phyloP scores from a whole-genome alignment of 148 eudicot genomes.

The Diospyros kaki region DNA sequence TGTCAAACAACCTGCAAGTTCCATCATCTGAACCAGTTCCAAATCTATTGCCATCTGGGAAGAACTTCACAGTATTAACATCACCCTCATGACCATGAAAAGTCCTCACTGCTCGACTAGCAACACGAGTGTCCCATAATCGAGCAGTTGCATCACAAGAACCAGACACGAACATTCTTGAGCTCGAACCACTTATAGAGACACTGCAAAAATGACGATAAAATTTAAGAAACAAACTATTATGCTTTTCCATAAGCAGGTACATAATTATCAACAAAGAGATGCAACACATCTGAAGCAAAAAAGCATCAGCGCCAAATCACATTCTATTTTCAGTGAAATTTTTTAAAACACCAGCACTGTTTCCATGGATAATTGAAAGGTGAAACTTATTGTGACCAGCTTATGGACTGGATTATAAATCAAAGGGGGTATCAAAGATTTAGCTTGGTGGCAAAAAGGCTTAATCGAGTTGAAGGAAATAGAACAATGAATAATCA shows the following conservation, averaged over 20 bases:
- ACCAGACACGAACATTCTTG: conserved; percentile 85
- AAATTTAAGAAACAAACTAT: neutral
- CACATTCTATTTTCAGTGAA: neutral
- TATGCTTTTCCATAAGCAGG: neutral
- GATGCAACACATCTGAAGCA: neutral
- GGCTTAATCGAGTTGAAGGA: neutral
- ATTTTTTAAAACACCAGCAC: neutral
- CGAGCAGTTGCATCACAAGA: conserved; percentile 93
- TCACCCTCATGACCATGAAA: conserved; percentile 94
- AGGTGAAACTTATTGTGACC: neutral
- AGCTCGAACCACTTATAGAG: conserved; percentile 68
- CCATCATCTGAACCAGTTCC: conserved; percentile 98
- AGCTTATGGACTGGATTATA: neutral
- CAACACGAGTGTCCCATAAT: conserved; percentile 94
- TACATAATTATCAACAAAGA: neutral
- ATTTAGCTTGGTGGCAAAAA: neutral
- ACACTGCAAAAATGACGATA: conserved; percentile 45
- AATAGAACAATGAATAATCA: conserved; percentile 1
- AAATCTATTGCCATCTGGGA: conserved; percentile 97
- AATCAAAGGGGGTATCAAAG: conserved; percentile 1
- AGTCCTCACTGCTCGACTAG: conserved; percentile 91
- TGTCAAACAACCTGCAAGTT: conserved; percentile 82
- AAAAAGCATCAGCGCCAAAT: neutral
- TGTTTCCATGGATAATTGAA: neutral
- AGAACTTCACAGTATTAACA: conserved; percentile 91